phyloP scores from a whole-genome alignment of 768 basidiomycete genomes.

The Suillus subaureus region DNA sequence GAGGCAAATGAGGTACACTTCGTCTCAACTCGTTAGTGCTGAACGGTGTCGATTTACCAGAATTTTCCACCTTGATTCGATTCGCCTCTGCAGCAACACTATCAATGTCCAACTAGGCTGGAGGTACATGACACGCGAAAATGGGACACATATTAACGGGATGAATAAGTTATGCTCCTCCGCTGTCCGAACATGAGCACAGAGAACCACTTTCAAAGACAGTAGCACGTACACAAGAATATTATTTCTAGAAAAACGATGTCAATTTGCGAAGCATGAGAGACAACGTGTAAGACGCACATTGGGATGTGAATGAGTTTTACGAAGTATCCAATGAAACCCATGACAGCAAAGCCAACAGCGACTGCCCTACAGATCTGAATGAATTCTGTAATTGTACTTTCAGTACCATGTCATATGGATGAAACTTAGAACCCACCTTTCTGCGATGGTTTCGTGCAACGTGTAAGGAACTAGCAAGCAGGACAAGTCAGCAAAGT shows the following conservation, averaged over 20 bases:
- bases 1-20: too few species aligned
- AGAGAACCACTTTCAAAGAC: not conserved
- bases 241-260: slow-evolving; percentile 70
- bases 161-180: slow-evolving; percentile 62
- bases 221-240: slow-evolving; percentile 85
- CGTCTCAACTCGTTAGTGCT: too few species aligned
- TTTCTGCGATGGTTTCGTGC: slow-evolving; percentile 96
- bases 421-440: slow-evolving; percentile 50
- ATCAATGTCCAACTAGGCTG: slow-evolving; percentile 14
- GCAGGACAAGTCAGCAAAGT: slow-evolving; percentile 14
- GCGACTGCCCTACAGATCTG: slow-evolving; percentile 97
- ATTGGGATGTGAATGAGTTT: slow-evolving; percentile 99
- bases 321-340: slow-evolving; percentile 98
- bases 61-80: too few species aligned
- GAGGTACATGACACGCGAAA: slow-evolving; percentile 14
- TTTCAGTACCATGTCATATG: slow-evolving; percentile 7
- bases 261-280: slow-evolving; percentile 19
- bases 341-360: slow-evolving; percentile 98
- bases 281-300: slow-evolving; percentile 49
- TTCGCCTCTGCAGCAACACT: too few species aligned
- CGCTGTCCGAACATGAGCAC: slow-evolving; percentile 49
- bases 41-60: too few species aligned
- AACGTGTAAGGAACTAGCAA: slow-evolving; percentile 88
- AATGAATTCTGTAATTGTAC: slow-evolving; percentile 68
- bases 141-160: slow-evolving; percentile 13